Conservation (phyloP, 2,329 filamentous ascomycete genomes). For the Claviceps capensis region DNA sequence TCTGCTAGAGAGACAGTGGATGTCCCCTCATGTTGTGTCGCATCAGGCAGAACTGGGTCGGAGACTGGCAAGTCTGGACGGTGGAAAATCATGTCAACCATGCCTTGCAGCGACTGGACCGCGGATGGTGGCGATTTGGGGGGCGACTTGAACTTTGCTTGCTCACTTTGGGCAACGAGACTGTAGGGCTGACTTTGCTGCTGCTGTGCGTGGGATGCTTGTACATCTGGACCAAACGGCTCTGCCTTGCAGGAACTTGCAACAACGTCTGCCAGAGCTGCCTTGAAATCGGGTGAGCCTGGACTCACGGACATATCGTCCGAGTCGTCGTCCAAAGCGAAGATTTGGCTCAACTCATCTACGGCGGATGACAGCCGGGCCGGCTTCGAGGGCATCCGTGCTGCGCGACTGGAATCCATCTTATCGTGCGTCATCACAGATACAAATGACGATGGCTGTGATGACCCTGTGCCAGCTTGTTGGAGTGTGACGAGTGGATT, state of each 20-base stretch:
- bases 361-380: slow-evolving; percentile 4
- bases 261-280: not conserved
- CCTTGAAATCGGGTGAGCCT: not conserved
- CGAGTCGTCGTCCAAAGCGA: slow-evolving; percentile 7
- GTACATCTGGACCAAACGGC: not conserved
- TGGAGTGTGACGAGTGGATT: not conserved
- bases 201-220: not conserved
- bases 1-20: slow-evolving; percentile 25
- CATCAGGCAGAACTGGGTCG: slow-evolving; percentile 10
- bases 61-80: slow-evolving; percentile 9
- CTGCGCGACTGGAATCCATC: slow-evolving; percentile 3
- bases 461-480: not conserved
- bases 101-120: slow-evolving; percentile 9
- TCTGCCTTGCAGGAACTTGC: not conserved
- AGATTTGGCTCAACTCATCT: slow-evolving; percentile 8
- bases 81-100: slow-evolving; percentile 11
- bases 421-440: not conserved
- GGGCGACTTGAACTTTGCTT: not conserved
- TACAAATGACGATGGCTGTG: not conserved
- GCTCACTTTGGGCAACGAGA: not conserved
- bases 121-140: slow-evolving; percentile 10
- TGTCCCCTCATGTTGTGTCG: slow-evolving; percentile 11
- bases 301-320: not conserved
- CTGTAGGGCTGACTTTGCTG: not conserved
- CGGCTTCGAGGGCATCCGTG: not conserved